phyloP scores from a whole-genome alignment of 2,329 filamentous ascomycete species.

The Esteya vermicola region DNA sequence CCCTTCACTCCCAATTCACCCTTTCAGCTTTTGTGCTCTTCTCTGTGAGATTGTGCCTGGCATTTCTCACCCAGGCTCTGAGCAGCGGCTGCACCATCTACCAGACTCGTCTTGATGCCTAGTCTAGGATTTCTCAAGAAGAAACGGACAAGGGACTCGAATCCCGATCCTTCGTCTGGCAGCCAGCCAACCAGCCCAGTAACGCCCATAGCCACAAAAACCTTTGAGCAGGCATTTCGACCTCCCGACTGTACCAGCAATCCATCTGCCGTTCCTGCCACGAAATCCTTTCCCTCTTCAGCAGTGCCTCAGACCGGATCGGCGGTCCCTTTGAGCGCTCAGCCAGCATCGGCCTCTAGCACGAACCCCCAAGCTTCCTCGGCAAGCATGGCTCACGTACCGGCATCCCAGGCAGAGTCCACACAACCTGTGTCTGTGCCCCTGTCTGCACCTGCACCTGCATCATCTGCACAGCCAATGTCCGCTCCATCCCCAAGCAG shows the following conservation, averaged over 20 bases:
- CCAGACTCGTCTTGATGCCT: conserved; percentile 55
- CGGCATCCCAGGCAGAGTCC: no score
- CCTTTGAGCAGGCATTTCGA: conserved; percentile 30
- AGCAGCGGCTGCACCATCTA: no score
- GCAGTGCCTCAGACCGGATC: conserved; percentile 8
- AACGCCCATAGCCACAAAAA: conserved; percentile 41
- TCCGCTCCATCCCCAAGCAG: conserved; percentile 24
- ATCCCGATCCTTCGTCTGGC: conserved; percentile 52
- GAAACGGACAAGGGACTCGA: conserved; percentile 91
- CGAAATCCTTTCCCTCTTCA: conserved; percentile 6
- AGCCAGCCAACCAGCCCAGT: conserved; percentile 51
- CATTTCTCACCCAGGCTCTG: no score
- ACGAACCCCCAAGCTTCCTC: no score
- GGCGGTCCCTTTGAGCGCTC: not conserved
- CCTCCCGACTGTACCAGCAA: conserved; percentile 13
- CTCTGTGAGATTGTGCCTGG: no score
- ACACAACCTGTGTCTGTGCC: no score
- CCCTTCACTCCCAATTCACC: no score
- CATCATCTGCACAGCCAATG: conserved; percentile 14
- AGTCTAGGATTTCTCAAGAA: conserved; percentile 94
- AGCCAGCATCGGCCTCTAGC: conserved; percentile 21
- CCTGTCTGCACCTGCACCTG: conserved; percentile 12
- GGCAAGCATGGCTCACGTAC: no score
- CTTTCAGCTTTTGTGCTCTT: no score
- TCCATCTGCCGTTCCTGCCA: conserved; percentile 11